Evolutionary conservation across 148 eudicot species (phyloP).

Genomic region (Dianthus caryophyllus): DNA sequence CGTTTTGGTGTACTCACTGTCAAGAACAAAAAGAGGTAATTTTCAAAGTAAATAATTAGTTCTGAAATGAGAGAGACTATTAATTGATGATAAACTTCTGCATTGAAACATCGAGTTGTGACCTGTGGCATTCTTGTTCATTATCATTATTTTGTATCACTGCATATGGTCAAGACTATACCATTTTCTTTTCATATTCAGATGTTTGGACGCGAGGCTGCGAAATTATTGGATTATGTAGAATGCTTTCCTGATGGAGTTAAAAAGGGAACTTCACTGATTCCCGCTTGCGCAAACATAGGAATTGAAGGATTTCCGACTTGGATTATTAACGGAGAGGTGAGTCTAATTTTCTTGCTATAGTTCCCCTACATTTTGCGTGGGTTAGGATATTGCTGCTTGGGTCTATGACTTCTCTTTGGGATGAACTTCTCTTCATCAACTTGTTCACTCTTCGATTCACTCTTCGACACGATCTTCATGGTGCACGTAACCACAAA

Average conservation of each 20-base stretch:
- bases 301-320: slow-evolving; percentile 80
- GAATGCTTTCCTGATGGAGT: slow-evolving; percentile 93
- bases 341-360: slow-evolving; percentile 20
- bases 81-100: not conserved
- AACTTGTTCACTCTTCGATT: too few species aligned
- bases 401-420: too few species aligned
- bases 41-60: not conserved
- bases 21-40: slow-evolving; percentile 79
- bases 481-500: too few species aligned
- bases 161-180: not conserved
- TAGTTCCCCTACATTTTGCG: too few species aligned
- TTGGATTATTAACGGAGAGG: slow-evolving; percentile 90
- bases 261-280: slow-evolving; percentile 52
- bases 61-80: not conserved
- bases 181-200: slow-evolving; percentile 18
- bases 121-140: not conserved
- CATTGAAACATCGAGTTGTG: not conserved
- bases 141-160: not conserved
- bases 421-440: too few species aligned
- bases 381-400: too few species aligned
- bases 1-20: slow-evolving; percentile 98
- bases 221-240: slow-evolving; percentile 70
- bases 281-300: slow-evolving; percentile 51
- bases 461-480: too few species aligned
- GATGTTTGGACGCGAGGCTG: slow-evolving; percentile 94